Percentiles rank a stretch among this genome's conserved stretches.
Conservation (phyloP, 2,329 filamentous ascomycete species). For the Paecilomyces sp. region DNA sequence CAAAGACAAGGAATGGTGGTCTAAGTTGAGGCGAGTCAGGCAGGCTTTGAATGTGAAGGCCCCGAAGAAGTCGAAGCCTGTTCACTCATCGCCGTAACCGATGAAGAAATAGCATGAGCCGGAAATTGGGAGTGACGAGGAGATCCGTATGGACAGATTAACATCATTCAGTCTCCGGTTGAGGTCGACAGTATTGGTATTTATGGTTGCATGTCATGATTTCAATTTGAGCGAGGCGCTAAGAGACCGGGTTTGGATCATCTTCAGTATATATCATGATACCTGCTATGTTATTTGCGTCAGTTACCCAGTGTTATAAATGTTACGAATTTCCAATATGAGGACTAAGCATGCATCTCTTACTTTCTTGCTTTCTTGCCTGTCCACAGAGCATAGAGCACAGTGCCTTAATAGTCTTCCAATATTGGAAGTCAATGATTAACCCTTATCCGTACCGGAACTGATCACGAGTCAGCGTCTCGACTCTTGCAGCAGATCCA, state of each 20-base stretch:
- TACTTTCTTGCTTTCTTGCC: background rate
- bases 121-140: too few species aligned
- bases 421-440: too few species aligned
- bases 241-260: background rate
- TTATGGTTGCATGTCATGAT: background rate
- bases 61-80: constrained; percentile 39
- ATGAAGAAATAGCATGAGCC: background rate
- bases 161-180: too few species aligned
- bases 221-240: background rate
- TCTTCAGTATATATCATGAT: background rate
- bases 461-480: too few species aligned
- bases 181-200: background rate
- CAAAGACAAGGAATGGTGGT: constrained; percentile 31
- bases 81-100: background rate
- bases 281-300: background rate
- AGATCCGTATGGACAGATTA: too few species aligned
- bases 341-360: background rate
- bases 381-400: too few species aligned
- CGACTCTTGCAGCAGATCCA: too few species aligned
- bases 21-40: constrained; percentile 57
- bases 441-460: too few species aligned
- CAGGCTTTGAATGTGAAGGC: constrained; percentile 63
- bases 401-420: too few species aligned
- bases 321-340: background rate
- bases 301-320: background rate